These are phyloP conservation scores for Tulasnella calospora DNA, from an alignment of 768 basidiomycete genomes.

Conservation along the genomic window DNA sequence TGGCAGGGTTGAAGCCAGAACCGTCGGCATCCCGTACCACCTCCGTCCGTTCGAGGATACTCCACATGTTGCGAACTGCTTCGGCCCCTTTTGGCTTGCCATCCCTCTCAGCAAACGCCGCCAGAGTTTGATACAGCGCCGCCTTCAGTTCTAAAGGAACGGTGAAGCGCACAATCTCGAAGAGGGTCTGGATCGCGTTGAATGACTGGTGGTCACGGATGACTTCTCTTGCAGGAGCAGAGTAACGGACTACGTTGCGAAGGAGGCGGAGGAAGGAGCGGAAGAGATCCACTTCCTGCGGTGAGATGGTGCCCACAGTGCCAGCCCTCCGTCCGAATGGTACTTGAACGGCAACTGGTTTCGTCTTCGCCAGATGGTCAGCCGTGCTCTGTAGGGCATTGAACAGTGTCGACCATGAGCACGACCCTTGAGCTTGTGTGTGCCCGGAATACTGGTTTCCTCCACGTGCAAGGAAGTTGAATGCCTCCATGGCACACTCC, in stretches of 20 bases:
- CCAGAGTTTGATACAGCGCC: constrained; percentile 70
- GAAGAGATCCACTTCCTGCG: constrained; percentile 71
- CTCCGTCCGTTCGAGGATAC: constrained; percentile 75
- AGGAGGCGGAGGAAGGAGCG: constrained; percentile 78
- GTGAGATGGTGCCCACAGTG: constrained; percentile 47
- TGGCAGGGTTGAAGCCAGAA: constrained; percentile 78
- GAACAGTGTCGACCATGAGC: constrained; percentile 78
- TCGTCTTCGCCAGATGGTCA: constrained; percentile 38
- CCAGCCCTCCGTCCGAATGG: constrained; percentile 34
- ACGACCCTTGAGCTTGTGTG: constrained; percentile 42
- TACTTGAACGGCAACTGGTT: constrained; percentile 33
- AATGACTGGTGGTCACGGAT: constrained; percentile 72
- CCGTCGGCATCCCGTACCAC: constrained; percentile 46
- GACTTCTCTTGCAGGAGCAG: constrained; percentile 71
- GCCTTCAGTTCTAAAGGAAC: constrained; percentile 91
- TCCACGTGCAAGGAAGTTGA: constrained; percentile 82
- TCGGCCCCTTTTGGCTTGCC: constrained; percentile 69
- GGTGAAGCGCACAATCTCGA: constrained; percentile 69
- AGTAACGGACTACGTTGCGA: constrained; percentile 66
- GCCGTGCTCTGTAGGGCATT: constrained; percentile 71
- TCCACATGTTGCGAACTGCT: constrained; percentile 78
- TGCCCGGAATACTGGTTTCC: constrained; percentile 51
- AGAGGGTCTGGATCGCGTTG: constrained; percentile 72
- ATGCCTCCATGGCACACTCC: constrained; percentile 77
- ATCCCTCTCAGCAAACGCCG: constrained; percentile 78